These are phyloP conservation scores for Dillenia suffruticosa DNA, from an alignment of 164 flowering plant species.

Conservation along the genomic window DNA sequence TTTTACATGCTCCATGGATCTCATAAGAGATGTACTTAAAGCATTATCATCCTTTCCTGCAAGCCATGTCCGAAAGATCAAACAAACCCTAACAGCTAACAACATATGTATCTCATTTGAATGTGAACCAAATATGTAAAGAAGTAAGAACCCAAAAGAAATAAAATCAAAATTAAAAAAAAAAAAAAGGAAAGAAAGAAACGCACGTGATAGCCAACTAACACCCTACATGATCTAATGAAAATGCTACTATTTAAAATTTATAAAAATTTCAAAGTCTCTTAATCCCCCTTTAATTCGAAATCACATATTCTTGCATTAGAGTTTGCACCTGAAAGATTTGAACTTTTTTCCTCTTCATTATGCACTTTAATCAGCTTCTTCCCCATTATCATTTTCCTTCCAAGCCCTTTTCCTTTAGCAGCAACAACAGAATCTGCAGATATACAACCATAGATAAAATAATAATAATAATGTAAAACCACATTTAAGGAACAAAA, in stretches of 20 bases:
- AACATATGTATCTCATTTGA: no score
- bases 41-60: constrained; percentile 29
- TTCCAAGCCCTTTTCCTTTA: constrained; percentile 3
- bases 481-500: neutral
- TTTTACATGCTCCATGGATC: constrained; percentile 9
- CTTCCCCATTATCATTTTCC: neutral
- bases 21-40: constrained; percentile 7
- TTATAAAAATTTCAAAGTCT: no score
- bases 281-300: no score
- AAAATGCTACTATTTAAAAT: no score
- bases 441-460: neutral
- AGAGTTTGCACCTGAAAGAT: no score
- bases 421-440: neutral
- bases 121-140: neutral
- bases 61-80: constrained; percentile 18
- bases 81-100: neutral
- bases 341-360: no score
- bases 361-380: no score
- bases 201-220: no score
- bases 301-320: no score
- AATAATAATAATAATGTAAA: neutral
- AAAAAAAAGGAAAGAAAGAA: no score
- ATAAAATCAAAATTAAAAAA: no score
- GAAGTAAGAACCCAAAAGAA: neutral
- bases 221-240: no score